phyloP scores from a whole-genome alignment of 768 basidiomycete species.

The Udeniomyces megalosporus region DNA sequence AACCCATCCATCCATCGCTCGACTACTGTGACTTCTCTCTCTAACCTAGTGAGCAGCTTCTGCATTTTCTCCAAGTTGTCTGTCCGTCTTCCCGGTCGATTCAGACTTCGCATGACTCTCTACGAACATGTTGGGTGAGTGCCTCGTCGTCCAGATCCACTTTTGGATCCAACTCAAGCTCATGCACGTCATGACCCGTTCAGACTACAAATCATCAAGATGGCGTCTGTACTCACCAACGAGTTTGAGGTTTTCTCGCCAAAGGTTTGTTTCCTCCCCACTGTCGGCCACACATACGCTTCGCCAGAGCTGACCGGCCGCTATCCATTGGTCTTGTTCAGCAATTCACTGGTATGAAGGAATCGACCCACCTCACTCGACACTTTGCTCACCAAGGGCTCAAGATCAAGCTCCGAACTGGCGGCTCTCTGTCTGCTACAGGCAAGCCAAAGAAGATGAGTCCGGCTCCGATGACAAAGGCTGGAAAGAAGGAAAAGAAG shows the following conservation, averaged over 20 bases:
- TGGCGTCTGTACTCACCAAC: slow-evolving; percentile 23
- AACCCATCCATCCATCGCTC: background rate
- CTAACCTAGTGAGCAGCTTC: slow-evolving; percentile 18
- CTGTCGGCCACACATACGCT: too few species aligned
- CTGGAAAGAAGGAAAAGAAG: too few species aligned
- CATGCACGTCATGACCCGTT: too few species aligned
- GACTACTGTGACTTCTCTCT: background rate
- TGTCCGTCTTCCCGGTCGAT: slow-evolving; percentile 28
- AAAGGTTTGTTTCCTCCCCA: slow-evolving; percentile 18
- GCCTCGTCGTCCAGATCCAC: too few species aligned
- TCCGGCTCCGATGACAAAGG: background rate
- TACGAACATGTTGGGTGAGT: slow-evolving; percentile 28
- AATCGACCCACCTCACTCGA: slow-evolving; percentile 26
- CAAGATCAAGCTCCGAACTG: slow-evolving; percentile 29
- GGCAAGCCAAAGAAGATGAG: background rate
- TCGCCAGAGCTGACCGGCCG: too few species aligned
- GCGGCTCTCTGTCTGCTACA: background rate
- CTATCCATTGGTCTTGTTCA: background rate
- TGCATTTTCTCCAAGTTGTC: slow-evolving; percentile 30
- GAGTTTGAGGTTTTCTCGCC: slow-evolving; percentile 31
- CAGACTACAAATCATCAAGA: slow-evolving; percentile 16
- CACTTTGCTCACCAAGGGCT: slow-evolving; percentile 30
- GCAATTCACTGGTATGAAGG: slow-evolving; percentile 29
- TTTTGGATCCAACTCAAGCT: too few species aligned
- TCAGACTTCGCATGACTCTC: slow-evolving; percentile 23